Conservation (phyloP, 2,329 filamentous ascomycete genomes). For the Capronia americana region DNA sequence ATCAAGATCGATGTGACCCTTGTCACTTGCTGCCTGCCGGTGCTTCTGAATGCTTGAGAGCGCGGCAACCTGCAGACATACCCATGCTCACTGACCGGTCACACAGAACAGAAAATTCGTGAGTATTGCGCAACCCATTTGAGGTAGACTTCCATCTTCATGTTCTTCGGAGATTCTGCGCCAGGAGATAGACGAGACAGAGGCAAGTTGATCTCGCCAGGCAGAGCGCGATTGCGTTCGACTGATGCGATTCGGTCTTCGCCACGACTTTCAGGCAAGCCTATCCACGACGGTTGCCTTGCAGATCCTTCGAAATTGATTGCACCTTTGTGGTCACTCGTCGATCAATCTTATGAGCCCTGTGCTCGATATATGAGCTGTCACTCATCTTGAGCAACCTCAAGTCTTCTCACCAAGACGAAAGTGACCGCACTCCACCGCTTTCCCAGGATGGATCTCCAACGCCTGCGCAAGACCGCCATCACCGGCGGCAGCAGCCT, state of each 20-base stretch:
- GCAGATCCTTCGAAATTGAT: slow-evolving; percentile 15
- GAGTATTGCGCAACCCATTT: background rate
- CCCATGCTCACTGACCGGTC: background rate
- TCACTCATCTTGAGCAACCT: background rate
- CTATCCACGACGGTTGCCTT: slow-evolving; percentile 16
- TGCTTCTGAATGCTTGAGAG: background rate
- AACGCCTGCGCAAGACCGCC: slow-evolving; percentile 27
- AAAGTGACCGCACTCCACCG: background rate
- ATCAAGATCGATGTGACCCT: background rate
- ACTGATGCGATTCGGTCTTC: background rate
- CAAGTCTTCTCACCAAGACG: background rate
- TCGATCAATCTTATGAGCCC: slow-evolving; percentile 16
- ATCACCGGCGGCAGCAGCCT: slow-evolving; percentile 27
- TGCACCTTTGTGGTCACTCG: background rate
- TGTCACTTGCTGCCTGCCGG: slow-evolving; percentile 3
- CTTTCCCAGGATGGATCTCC: slow-evolving; percentile 29
- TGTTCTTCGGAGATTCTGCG: background rate
- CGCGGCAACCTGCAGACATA: slow-evolving; percentile 2
- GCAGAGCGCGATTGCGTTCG: background rate
- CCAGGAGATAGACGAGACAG: background rate
- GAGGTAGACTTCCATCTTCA: background rate
- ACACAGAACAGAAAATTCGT: background rate
- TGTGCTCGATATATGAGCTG: slow-evolving; percentile 21
- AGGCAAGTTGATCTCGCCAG: background rate
- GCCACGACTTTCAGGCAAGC: background rate